A percentile compares a stretch with the other conserved stretches of the same genome.
Evolutionary conservation across 2,329 filamentous ascomycete genomes (phyloP).

Genomic region (Neocatenulostroma microsporum): DNA sequence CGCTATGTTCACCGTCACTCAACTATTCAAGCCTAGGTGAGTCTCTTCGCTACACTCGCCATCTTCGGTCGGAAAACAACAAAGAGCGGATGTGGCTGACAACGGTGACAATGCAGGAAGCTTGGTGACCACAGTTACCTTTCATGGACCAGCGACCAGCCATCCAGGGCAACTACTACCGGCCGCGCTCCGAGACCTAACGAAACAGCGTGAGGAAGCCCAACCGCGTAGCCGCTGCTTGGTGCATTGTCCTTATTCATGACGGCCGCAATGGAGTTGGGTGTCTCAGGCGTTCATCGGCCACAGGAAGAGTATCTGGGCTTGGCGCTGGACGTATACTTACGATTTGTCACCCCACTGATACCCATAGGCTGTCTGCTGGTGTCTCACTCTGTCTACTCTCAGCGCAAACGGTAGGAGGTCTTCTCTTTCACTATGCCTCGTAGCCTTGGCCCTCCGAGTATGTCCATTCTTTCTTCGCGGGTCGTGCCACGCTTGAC

Average conservation of each 20-base stretch:
- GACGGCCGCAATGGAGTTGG: slow-evolving; percentile 12
- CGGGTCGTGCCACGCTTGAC: too few species aligned
- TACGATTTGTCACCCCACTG: slow-evolving; percentile 4
- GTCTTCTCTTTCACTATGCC: neutral
- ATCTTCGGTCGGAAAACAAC: too few species aligned
- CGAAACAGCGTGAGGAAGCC: slow-evolving; percentile 24
- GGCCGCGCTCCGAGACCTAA: slow-evolving; percentile 32
- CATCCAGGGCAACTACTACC: slow-evolving; percentile 48
- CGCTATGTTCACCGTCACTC: slow-evolving; percentile 77
- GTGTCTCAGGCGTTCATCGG: slow-evolving; percentile 14
- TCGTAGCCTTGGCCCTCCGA: too few species aligned
- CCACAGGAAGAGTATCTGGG: slow-evolving; percentile 4
- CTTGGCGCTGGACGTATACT: slow-evolving; percentile 5
- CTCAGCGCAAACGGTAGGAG: neutral
- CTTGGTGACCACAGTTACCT: slow-evolving; percentile 96
- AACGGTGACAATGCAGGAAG: slow-evolving; percentile 55
- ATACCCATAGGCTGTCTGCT: neutral
- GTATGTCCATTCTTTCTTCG: too few species aligned
- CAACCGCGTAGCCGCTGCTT: slow-evolving; percentile 2
- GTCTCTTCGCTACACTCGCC: slow-evolving; percentile 24
- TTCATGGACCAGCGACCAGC: slow-evolving; percentile 77
- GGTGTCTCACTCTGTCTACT: neutral
- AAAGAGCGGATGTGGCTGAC: slow-evolving; percentile 8
- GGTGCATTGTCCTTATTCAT: slow-evolving; percentile 16
- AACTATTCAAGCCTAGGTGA: slow-evolving; percentile 83